Conservation (phyloP, 192 early-diverging fungal species). For the Thamnidium elegans region DNA sequence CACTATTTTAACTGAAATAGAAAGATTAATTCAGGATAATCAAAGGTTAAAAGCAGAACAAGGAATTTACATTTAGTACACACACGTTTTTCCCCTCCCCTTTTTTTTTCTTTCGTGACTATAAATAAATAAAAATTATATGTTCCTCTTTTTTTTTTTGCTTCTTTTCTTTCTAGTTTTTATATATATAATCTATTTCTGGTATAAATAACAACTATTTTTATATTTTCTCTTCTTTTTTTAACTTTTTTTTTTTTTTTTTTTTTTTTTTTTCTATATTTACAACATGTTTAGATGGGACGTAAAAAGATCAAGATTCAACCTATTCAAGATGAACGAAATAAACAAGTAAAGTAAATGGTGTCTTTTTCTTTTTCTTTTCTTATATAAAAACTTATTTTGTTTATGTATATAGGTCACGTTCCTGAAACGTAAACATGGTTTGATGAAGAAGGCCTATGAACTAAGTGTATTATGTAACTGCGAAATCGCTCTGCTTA, state of each 20-base stretch:
- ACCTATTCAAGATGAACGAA: slow-evolving; percentile 87
- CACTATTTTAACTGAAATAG: slow-evolving; percentile 21
- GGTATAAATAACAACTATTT: not conserved
- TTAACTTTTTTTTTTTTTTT: not conserved
- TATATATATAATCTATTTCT: not conserved
- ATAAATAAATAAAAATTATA: not conserved
- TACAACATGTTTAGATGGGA: slow-evolving; percentile 62
- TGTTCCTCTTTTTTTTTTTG: not conserved
- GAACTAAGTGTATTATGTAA: slow-evolving; percentile 93
- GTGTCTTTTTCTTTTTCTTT: too few relatives aligned
- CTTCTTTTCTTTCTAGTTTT: not conserved
- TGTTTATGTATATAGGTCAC: slow-evolving; percentile 78
- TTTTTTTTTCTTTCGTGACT: not conserved
- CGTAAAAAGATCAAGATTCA: slow-evolving; percentile 96
- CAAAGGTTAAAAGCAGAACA: slow-evolving; percentile 18
- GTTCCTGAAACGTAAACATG: slow-evolving; percentile 91
- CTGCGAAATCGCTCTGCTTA: slow-evolving; percentile 92
- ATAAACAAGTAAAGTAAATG: slow-evolving; percentile 88
- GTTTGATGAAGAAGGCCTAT: slow-evolving; percentile 96
- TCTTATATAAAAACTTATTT: too few relatives aligned
- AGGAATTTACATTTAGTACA: not conserved
- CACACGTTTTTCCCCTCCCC: not conserved
- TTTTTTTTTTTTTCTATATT: not conserved
- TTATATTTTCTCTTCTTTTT: not conserved
- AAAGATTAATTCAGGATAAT: slow-evolving; percentile 19